phyloP scores from a whole-genome alignment of 2,329 filamentous ascomycete genomes.

The Berkeleyomyces rouxiae region DNA sequence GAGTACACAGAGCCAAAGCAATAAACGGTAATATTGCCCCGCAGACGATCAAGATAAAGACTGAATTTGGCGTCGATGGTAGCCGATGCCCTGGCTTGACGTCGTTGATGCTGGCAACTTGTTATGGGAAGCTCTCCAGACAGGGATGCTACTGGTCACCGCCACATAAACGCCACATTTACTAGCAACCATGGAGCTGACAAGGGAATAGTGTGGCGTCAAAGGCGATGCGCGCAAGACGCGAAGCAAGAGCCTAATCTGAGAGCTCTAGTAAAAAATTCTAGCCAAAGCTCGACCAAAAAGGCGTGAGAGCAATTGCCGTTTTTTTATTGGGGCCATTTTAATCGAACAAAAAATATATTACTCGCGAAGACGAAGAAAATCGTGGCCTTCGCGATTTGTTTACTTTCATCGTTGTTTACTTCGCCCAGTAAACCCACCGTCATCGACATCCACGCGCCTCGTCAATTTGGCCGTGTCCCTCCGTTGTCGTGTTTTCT shows the following conservation, averaged over 20 bases:
- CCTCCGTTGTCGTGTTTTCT: background rate
- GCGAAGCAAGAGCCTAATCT: background rate
- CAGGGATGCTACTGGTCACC: background rate
- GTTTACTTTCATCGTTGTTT: background rate
- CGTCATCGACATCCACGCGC: background rate
- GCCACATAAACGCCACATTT: too few relatives aligned
- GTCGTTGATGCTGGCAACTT: background rate
- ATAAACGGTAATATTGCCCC: too few relatives aligned
- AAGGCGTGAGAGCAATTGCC: background rate
- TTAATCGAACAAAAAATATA: background rate
- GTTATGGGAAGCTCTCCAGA: background rate
- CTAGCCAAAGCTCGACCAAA: background rate
- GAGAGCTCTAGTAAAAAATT: background rate
- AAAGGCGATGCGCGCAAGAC: background rate
- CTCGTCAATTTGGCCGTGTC: background rate
- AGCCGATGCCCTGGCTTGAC: background rate
- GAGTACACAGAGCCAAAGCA: too few relatives aligned
- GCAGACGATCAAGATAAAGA: too few relatives aligned
- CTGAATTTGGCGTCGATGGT: too few relatives aligned
- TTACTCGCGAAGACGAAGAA: background rate
- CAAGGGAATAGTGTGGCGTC: slow-evolving; percentile 1
- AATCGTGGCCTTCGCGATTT: background rate
- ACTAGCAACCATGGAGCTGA: too few relatives aligned
- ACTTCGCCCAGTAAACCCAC: background rate
- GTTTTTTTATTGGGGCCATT: background rate